A percentile compares a stretch with the other conserved stretches of the same genome.
phyloP scores from a whole-genome alignment of 1,284 basidiomycete genomes.

The Fomitopsis schrenkii region DNA sequence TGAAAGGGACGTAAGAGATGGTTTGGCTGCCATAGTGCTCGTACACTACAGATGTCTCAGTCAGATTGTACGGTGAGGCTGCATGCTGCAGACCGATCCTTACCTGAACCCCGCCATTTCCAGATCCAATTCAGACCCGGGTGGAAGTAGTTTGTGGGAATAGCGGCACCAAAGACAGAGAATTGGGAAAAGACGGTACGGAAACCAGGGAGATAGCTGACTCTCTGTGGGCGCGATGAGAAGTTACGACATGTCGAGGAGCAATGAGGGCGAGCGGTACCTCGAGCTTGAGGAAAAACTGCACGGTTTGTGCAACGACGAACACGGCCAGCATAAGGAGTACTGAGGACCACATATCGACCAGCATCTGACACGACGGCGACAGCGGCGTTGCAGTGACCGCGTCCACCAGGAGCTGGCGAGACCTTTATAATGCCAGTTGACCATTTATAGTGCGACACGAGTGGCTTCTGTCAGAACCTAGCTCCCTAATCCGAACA shows the following conservation, averaged over 20 bases:
- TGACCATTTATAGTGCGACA: background rate
- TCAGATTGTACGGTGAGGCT: background rate
- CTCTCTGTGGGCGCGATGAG: slow-evolving; percentile 1
- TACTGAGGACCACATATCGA: background rate
- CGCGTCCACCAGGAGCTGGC: background rate
- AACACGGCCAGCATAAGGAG: background rate
- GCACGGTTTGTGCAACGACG: background rate
- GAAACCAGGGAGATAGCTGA: slow-evolving; percentile 3
- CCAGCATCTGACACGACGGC: background rate
- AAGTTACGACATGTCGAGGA: background rate
- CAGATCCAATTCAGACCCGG: slow-evolving; percentile 9
- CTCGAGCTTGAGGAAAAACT: slow-evolving; percentile 1
- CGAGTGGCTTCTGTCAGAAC: background rate
- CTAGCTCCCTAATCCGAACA: background rate
- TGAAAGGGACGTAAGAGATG: slow-evolving; percentile 6
- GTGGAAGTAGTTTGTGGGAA: slow-evolving; percentile 5
- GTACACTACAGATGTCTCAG: background rate
- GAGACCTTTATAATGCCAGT: background rate
- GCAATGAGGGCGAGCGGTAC: background rate
- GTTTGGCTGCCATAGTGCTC: slow-evolving; percentile 5
- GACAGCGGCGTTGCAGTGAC: background rate
- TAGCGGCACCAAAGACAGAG: background rate
- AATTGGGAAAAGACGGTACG: slow-evolving; percentile 1
- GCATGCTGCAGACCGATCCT: background rate
- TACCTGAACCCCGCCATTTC: slow-evolving; percentile 4